Percentiles rank a stretch among this genome's conserved stretches.
These are phyloP conservation scores for Penicillium rolfsii DNA, from an alignment of 2,329 filamentous ascomycete species.

Conservation along the genomic window DNA sequence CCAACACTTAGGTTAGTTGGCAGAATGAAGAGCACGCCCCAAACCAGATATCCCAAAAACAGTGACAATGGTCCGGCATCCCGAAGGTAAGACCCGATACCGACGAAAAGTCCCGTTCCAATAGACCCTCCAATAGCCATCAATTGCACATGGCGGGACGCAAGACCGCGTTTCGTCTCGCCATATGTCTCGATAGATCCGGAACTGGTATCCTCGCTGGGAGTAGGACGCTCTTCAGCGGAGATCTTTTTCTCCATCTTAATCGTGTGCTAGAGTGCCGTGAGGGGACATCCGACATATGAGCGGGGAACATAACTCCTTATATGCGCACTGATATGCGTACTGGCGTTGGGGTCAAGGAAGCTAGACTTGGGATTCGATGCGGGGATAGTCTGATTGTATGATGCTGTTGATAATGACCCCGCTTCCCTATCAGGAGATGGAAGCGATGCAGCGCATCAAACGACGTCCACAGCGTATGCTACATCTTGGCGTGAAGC, in stretches of 20 bases:
- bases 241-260: slow-evolving; percentile 31
- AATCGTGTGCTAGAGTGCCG: background rate
- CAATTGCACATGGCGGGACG: slow-evolving; percentile 46
- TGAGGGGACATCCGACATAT: background rate
- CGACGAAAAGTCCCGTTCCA: slow-evolving; percentile 42
- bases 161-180: slow-evolving; percentile 40
- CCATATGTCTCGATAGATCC: slow-evolving; percentile 23
- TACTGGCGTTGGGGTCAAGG: slow-evolving; percentile 13
- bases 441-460: slow-evolving; percentile 1
- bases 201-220: slow-evolving; percentile 18
- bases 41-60: slow-evolving; percentile 43
- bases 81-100: slow-evolving; percentile 39
- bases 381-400: slow-evolving; percentile 15
- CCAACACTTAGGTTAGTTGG: slow-evolving; percentile 38
- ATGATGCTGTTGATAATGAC: slow-evolving; percentile 15
- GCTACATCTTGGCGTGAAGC: background rate
- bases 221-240: slow-evolving; percentile 14
- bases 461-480: background rate
- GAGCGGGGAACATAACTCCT: slow-evolving; percentile 17
- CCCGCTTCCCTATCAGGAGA: slow-evolving; percentile 7
- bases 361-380: slow-evolving; percentile 7
- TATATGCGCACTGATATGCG: slow-evolving; percentile 23
- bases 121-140: slow-evolving; percentile 48
- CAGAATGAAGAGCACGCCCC: slow-evolving; percentile 38
- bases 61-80: slow-evolving; percentile 40